Base-by-base conservation (phyloP, 1,284 basidiomycete genomes). In the Tilletiaria anomala region DNA sequence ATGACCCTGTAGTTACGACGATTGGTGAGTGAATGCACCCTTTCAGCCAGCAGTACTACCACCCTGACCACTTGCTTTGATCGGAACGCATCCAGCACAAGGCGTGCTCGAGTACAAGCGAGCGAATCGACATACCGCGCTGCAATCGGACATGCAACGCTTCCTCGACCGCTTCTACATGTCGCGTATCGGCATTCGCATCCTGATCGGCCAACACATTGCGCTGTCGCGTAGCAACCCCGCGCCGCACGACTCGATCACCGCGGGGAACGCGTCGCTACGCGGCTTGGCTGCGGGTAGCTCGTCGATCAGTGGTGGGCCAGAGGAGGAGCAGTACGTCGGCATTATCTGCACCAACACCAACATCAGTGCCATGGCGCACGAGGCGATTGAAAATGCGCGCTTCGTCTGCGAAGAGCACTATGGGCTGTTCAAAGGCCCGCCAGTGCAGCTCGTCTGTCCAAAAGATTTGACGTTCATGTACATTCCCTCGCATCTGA, bases 131-230 rank as follows among this genome's bases (percentile, higher is more conserved):
- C 52, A 54, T 21, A 61, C 66, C 23, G 61, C 66, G 46, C 68
- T 87, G 41, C 85, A 86, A 17, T 75, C 82, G 22, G 85, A 89
- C 54, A 83, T 97, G 40, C 89, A 96, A 67, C 78, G 80, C 18
- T 97, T 91, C 82, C 71, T 97, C 54, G 93, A 97, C 70, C 75
- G 93, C 42, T 97, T 97, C 70, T 96, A 97, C 68, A 79, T 99
- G 76, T 85, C 80, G 19, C 80, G 93, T 39, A 99, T 99, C 49
- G 93, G 64, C 35, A 66, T 66, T 22, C 59, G 64, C 35, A 60
- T 66, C 43, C 48, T 66, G 3, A 66, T 66, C 33, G 64, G 64
- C 12, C 64, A 66, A 44, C 64, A 66, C 40, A 65, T 66, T 23
- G 64, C 64, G 3, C 53, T 66, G n/a, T 51, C 56, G 37, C 50